phyloP scores from a whole-genome alignment of 1,284 basidiomycete genomes.

The Jaminaea rosea region DNA sequence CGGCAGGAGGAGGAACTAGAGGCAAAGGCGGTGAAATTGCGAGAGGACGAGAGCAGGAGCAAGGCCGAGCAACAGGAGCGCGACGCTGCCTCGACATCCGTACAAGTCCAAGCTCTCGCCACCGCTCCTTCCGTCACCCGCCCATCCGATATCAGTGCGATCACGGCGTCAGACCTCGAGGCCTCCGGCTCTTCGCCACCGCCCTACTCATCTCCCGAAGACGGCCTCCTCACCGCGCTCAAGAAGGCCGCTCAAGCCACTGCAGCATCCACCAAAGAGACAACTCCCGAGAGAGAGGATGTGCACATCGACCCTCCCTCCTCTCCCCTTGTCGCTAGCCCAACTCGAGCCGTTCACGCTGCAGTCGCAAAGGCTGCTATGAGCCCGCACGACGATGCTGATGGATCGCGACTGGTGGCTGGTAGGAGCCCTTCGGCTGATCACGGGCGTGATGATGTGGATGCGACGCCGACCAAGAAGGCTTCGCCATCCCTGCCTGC shows the following conservation, averaged over 20 bases:
- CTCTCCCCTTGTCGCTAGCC: background rate
- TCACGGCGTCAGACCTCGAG: no score
- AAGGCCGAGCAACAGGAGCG: no score
- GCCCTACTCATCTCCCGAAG: background rate
- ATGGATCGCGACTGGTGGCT: background rate
- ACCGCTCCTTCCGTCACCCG: no score
- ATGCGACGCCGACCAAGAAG: background rate
- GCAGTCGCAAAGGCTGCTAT: background rate
- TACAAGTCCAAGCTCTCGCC: no score
- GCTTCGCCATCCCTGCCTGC: background rate
- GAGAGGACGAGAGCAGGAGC: no score
- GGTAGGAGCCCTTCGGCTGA: background rate
- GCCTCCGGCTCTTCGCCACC: background rate
- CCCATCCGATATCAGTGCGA: no score
- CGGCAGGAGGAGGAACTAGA: no score
- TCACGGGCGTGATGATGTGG: background rate
- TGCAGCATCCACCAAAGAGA: background rate
- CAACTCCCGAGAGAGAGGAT: background rate
- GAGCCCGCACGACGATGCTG: background rate
- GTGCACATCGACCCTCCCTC: background rate
- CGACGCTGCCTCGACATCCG: no score
- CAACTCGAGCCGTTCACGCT: background rate
- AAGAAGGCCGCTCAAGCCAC: background rate
- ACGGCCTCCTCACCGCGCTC: background rate
- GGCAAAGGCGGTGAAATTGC: no score